Base-by-base conservation (phyloP, 202 grass and related monocot species). In the Dendrocalamus latiflorus region DNA sequence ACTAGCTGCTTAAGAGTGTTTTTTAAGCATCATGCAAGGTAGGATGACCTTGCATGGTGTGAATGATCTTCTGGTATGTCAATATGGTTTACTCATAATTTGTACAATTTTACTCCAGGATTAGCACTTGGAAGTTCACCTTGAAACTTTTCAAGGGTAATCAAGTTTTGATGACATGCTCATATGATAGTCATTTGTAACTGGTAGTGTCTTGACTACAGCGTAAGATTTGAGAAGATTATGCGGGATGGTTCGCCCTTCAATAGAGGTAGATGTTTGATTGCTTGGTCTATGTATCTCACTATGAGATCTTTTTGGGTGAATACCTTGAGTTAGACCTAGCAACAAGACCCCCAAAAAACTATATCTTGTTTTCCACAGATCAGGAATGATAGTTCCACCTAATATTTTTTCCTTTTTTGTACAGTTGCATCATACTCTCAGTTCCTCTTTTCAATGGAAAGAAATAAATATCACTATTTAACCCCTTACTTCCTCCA, bases 121-220 rank as follows among this genome's bases (percentile, higher is more conserved):
- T 34, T 63, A 85, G 24, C 42, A 62, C 43, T 39, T 57, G 64
- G 47, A 38, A 37, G 48, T 85, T 65, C n/a, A 84, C 25, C 20
- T 10, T 22, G 5, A 77, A 69, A 33, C 51, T 51, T 67, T n/a
- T n/a, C n/a, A n/a, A n/a, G n/a, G n/a, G n/a, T 15, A 75, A 61
- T 44, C 43, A 85, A 64, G 13, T 65, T 13, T 81, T 57, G 54
- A 77, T 2, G 4, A 2, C 47, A 74, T 75, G 81, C 2, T 65
- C 16, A 65, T 83, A 55, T 10, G n/a, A n/a, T 30, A 72, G 71
- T 24, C 11, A 38, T 58, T 54, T 83, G 33, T 41, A 60, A 39
- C 5, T 51, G 36, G n/a, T 59, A 1, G 0, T 62, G 18, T 59
- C 28, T 28, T 66, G 22, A 41, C 25, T 30, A 74, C 37, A 42